These are phyloP conservation scores for Grigorovia transvaalensis DNA, from an alignment of 805 yeast genomes.

Conservation along the genomic window DNA sequence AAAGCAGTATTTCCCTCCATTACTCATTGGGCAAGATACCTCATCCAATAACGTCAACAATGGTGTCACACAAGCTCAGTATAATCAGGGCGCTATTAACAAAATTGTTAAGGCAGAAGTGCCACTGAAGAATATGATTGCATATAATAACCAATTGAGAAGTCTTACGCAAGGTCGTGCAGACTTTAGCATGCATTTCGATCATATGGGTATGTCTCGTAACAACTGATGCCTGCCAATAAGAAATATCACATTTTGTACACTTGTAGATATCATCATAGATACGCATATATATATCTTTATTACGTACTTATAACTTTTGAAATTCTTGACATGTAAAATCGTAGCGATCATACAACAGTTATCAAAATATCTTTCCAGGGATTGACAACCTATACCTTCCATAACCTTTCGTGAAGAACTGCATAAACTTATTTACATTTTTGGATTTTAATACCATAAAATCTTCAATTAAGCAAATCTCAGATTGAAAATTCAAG, in stretches of 20 bases:
- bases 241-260: too few relatives aligned
- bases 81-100: conserved; percentile 7
- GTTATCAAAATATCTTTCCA: too few relatives aligned
- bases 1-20: conserved; percentile 63
- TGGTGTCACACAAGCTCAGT: background rate
- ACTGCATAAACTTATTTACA: too few relatives aligned
- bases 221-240: background rate
- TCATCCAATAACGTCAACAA: background rate
- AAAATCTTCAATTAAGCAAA: background rate
- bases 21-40: conserved; percentile 37
- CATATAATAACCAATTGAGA: conserved; percentile 68
- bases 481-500: too few relatives aligned
- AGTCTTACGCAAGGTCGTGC: conserved; percentile 87
- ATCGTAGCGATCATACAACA: too few relatives aligned
- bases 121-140: conserved; percentile 84
- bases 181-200: conserved; percentile 65
- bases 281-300: too few relatives aligned
- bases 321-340: too few relatives aligned
- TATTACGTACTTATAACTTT: too few relatives aligned
- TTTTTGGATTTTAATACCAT: background rate
- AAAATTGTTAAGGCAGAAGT: conserved; percentile 67
- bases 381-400: too few relatives aligned
- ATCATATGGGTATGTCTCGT: conserved; percentile 46
- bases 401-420: too few relatives aligned
- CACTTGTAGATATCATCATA: background rate